Conservation (phyloP, 495 filamentous ascomycete genomes). For the Chaetomidium leptoderma region DNA sequence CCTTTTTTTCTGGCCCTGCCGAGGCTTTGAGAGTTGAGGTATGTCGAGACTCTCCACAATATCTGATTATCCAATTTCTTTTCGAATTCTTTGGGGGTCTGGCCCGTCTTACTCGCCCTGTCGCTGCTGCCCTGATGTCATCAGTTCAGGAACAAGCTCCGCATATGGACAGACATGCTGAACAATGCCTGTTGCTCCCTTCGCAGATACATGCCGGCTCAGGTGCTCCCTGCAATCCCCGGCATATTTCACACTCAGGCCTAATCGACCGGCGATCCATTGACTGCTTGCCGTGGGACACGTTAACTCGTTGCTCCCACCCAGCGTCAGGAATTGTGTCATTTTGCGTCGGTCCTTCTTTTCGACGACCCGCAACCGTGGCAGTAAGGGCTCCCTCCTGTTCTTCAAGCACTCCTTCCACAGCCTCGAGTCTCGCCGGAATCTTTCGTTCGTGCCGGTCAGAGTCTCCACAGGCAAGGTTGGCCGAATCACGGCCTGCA, state of each 20-base stretch:
- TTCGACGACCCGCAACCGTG: constrained; percentile 50
- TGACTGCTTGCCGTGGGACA: constrained; percentile 57
- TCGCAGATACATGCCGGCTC: constrained; percentile 44
- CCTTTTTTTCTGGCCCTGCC: constrained; percentile 31
- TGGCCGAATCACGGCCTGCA: constrained; percentile 30
- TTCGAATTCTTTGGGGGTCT: constrained; percentile 16
- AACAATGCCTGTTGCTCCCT: constrained; percentile 36
- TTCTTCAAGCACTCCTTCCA: constrained; percentile 10
- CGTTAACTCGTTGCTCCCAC: constrained; percentile 69
- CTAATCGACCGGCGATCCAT: constrained; percentile 39
- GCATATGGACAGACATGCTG: constrained; percentile 22
- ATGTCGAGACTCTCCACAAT: constrained; percentile 18
- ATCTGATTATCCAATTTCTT: constrained; percentile 24
- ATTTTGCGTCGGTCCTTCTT: constrained; percentile 47
- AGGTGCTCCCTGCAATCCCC: constrained; percentile 41
- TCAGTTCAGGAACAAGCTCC: constrained; percentile 30
- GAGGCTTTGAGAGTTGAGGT: constrained; percentile 37
- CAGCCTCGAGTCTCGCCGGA: constrained; percentile 11
- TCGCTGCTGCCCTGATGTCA: constrained; percentile 24
- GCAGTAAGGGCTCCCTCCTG: constrained; percentile 58
- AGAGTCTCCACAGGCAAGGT: constrained; percentile 13
- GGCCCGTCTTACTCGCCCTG: constrained; percentile 12
- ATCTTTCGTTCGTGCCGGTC: constrained; percentile 17
- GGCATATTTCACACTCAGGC: constrained; percentile 53
- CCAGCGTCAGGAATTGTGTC: constrained; percentile 45